Conservation (phyloP, 192 early-diverging fungal genomes). For the Bifiguratus adelaidae region DNA sequence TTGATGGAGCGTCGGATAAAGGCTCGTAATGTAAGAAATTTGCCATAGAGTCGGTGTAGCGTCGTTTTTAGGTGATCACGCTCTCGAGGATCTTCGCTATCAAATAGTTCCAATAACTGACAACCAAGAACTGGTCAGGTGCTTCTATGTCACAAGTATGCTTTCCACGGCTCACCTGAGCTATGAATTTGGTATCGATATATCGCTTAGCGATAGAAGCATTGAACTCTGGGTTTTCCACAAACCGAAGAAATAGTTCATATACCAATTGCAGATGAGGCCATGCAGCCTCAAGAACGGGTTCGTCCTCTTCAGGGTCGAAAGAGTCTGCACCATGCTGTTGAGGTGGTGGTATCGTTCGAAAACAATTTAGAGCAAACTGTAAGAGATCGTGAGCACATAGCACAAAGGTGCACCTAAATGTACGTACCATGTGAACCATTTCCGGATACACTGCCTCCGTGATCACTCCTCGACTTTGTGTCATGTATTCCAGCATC, state of each 20-base stretch:
- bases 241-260: slow-evolving; percentile 84
- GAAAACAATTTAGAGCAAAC: slow-evolving; percentile 78
- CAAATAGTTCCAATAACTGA: slow-evolving; percentile 82
- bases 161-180: slow-evolving; percentile 18
- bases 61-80: slow-evolving; percentile 89
- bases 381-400: slow-evolving; percentile 12
- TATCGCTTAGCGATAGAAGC: slow-evolving; percentile 77
- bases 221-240: slow-evolving; percentile 89
- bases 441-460: slow-evolving; percentile 73
- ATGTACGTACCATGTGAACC: slow-evolving; percentile 70
- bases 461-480: slow-evolving; percentile 66
- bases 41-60: slow-evolving; percentile 87
- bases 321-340: slow-evolving; percentile 85
- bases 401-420: slow-evolving; percentile 2
- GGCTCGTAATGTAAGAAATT: slow-evolving; percentile 82
- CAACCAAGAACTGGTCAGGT: neutral
- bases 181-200: slow-evolving; percentile 81
- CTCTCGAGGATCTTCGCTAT: slow-evolving; percentile 87
- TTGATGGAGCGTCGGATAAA: slow-evolving; percentile 87
- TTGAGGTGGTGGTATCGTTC: slow-evolving; percentile 80
- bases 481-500: slow-evolving; percentile 74
- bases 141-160: no score
- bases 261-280: slow-evolving; percentile 88
- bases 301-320: slow-evolving; percentile 93
- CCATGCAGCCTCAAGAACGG: slow-evolving; percentile 85